Evolutionary conservation across 495 filamentous ascomycete genomes (phyloP), one percentile per base, ranked within the genome.

Genomic region (Tricharina praecox): DNA sequence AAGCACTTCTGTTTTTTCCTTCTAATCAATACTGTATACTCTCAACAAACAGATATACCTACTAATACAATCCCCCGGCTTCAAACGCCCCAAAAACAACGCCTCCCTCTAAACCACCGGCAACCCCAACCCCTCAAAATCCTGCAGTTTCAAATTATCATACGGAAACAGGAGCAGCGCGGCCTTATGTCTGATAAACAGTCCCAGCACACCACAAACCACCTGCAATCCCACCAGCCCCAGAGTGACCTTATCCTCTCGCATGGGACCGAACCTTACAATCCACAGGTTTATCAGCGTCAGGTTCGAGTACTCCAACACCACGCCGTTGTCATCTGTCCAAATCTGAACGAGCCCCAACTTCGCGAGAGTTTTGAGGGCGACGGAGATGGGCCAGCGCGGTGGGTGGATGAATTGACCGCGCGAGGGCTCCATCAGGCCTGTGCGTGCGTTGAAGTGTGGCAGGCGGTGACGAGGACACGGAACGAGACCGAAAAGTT

Each of bases 241-340:
- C 52, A 75, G 66, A 9, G 84, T 82, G 13, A 96, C 68, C 30
- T 74, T 69, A 62, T 94, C 82, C 60, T 97, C 90, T 45, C 78
- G 73, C 76, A 87, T 77, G 0, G 92, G 90, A 0, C 90, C 90
- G 64, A 84, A 78, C 85, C 85, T 93, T 21, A 96, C 83, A 40
- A 97, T 65, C 90, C 88, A 97, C 35, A 97, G 70, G 58, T 97
- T 97, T 48, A 97, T 62, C 15, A 96, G 72, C 0, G 90, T 97
- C 44, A 97, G 68, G 54, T 97, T 97, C n/a, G 73, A 81, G 10
- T 75, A 88, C 61, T 92, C 81, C 4, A 74, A 66, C 53, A 95
- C 82, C 52, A 70, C 61, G 0, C 82, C 85, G 25, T 78, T 64
- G 51, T 90, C 74, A 39, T 61, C 70, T 36, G 44, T 50, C 57